phyloP scores from a whole-genome alignment of 108 stramenopile species.

The Discostella stelligeroides region DNA sequence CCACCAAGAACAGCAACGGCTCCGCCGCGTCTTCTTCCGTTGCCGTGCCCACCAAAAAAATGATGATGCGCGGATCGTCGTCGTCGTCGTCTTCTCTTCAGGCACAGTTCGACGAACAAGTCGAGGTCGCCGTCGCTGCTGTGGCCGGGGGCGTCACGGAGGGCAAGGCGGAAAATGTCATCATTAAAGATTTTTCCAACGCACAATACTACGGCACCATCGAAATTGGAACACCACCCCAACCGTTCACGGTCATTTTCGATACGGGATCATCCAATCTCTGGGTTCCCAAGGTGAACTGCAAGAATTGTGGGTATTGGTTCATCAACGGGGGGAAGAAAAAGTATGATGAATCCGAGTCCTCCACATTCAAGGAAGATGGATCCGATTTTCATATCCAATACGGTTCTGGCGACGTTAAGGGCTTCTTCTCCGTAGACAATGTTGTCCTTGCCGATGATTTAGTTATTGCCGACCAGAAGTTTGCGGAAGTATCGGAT shows the following conservation, averaged over 20 bases:
- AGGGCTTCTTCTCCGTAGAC: constrained; percentile 76
- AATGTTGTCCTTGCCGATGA: constrained; percentile 76
- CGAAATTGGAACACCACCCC: constrained; percentile 76
- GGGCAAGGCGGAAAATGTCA: constrained; percentile 56
- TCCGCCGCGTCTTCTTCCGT: background rate
- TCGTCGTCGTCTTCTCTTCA: constrained; percentile 4
- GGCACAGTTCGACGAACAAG: constrained; percentile 1
- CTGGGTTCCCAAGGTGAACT: constrained; percentile 91
- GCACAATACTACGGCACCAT: constrained; percentile 84
- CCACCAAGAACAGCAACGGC: constrained; percentile 1
- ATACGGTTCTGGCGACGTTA: constrained; percentile 90
- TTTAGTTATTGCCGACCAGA: constrained; percentile 63
- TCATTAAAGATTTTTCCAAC: constrained; percentile 89
- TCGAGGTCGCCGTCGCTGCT: background rate
- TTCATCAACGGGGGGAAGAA: constrained; percentile 60
- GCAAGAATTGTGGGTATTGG: constrained; percentile 62
- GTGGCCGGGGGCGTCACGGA: background rate
- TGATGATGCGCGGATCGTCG: background rate
- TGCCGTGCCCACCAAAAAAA: constrained; percentile 3
- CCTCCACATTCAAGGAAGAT: constrained; percentile 51
- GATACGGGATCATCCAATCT: constrained; percentile 96
- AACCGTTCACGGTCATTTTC: constrained; percentile 88
- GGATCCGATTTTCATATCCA: constrained; percentile 73
- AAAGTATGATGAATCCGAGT: constrained; percentile 58
- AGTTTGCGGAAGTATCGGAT: constrained; percentile 91